These are phyloP conservation scores for Piper longum DNA, from an alignment of 164 flowering plant genomes.

Conservation along the genomic window DNA sequence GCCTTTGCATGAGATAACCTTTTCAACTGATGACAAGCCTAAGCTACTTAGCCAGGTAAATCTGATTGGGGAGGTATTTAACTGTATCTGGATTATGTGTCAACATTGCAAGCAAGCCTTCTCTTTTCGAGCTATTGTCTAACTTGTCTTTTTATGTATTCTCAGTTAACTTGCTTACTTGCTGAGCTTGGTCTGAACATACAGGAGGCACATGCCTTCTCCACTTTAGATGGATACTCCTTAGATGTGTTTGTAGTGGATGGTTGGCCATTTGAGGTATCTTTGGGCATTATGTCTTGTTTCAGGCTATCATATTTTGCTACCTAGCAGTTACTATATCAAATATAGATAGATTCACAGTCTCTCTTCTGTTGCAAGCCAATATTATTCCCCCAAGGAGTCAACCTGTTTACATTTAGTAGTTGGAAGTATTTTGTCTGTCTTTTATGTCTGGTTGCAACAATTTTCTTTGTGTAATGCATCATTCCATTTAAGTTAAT, in stretches of 20 bases:
- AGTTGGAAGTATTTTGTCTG: too few species aligned
- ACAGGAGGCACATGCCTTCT: conserved; percentile 97
- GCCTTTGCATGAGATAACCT: conserved; percentile 29
- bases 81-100: background rate
- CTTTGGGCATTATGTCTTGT: background rate
- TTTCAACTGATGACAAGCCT: conserved; percentile 27
- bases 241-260: conserved; percentile 95
- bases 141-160: conserved; percentile 1
- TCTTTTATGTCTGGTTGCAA: too few species aligned
- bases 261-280: conserved; percentile 86
- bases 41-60: conserved; percentile 27
- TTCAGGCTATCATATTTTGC: background rate
- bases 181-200: conserved; percentile 86
- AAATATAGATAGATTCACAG: background rate
- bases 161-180: conserved; percentile 75
- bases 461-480: background rate
- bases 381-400: background rate
- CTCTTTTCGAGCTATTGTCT: background rate
- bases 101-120: background rate
- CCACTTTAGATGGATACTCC: conserved; percentile 91
- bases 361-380: background rate
- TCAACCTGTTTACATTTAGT: background rate
- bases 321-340: background rate
- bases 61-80: background rate
- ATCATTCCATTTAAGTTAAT: background rate